Base-by-base conservation (phyloP, 2,329 filamentous ascomycete genomes). In the Pseudogymnoascus sp. region DNA sequence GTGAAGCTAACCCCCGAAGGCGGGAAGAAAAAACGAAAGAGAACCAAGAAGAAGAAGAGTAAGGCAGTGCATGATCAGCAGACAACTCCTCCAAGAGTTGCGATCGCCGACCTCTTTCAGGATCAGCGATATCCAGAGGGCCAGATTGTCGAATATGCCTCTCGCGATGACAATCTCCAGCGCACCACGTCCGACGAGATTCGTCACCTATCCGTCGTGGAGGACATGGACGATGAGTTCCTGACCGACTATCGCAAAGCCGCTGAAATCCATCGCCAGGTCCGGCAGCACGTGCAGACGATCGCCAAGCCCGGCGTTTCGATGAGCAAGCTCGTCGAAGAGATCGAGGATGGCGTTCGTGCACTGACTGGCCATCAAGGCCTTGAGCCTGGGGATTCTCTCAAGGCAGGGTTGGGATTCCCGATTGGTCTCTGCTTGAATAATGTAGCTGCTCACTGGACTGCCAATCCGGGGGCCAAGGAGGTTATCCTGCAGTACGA, bases 161-260 rank as follows among this genome's bases (percentile, higher is more conserved):
- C 4, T 12, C 49, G 49, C 25, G 79, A 90, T 70, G 89, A 92
- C 67, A 93, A 93, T 73, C 76, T 81, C 28, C 87, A 85, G 73
- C 84, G 91, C 62, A 92, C 88, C 4, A 93, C 90, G 5, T 85
- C 80, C 72, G 90, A 92, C 75, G 91, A 94, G 78, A 89, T 90
- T 76, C 85, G 90, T 58, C 86, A 93, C 70, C 81, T 91, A 63
- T 89, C 91, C 73, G 88, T 88, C 71, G 87, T 90, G 74, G 85
- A 83, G 69, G 88, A 92, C 65, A 55, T 55, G 49, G 28, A 55
- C 4, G 73, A 76, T 22, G 75, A 73, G 11, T 83, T 82, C 66
- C 73, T 84, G 22, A 73, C 72, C 23, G 76, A 84, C 63, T 84
- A 84, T 69, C 80, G 82, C 58, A 76, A 83, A 70, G 82, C 80